Conservation (phyloP, 495 filamentous ascomycete genomes). For the Penicillium goetzii region DNA sequence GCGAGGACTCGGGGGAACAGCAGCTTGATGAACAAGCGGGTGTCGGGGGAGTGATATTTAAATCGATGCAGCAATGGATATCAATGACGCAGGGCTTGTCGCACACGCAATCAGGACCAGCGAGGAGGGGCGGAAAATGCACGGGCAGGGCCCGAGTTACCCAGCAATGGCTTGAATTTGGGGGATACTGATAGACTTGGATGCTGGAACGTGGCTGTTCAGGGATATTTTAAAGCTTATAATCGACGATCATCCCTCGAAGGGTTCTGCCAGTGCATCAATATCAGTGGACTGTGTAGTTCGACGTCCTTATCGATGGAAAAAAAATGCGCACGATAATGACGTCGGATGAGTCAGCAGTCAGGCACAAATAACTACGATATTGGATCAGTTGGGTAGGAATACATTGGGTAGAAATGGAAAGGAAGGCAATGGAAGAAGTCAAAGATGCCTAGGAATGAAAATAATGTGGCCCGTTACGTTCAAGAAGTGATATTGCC, state of each 20-base stretch:
- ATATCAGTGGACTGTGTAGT: background rate
- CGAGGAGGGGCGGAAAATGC: constrained; percentile 17
- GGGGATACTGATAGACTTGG: background rate
- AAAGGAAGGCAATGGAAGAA: background rate
- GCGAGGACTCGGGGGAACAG: constrained; percentile 37
- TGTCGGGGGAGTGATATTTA: background rate
- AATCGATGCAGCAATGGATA: constrained; percentile 25
- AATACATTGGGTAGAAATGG: background rate
- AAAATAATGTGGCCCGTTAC: background rate
- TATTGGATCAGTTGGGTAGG: background rate
- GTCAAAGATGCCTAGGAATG: background rate
- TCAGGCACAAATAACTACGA: constrained; percentile 11
- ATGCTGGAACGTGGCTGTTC: constrained; percentile 1
- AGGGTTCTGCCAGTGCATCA: constrained; percentile 11
- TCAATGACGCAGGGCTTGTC: constrained; percentile 31
- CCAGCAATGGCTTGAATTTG: constrained; percentile 2
- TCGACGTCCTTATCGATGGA: constrained; percentile 10
- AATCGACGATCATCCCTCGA: constrained; percentile 23
- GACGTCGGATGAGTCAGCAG: constrained; percentile 40
- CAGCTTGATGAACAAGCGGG: constrained; percentile 34
- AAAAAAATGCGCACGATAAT: constrained; percentile 19
- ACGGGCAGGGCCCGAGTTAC: constrained; percentile 21
- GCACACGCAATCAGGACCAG: constrained; percentile 27
- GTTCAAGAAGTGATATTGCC: background rate
- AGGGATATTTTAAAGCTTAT: constrained; percentile 11